Base-by-base conservation (phyloP, 345 rosid genomes). In the Citrus reticulata region DNA sequence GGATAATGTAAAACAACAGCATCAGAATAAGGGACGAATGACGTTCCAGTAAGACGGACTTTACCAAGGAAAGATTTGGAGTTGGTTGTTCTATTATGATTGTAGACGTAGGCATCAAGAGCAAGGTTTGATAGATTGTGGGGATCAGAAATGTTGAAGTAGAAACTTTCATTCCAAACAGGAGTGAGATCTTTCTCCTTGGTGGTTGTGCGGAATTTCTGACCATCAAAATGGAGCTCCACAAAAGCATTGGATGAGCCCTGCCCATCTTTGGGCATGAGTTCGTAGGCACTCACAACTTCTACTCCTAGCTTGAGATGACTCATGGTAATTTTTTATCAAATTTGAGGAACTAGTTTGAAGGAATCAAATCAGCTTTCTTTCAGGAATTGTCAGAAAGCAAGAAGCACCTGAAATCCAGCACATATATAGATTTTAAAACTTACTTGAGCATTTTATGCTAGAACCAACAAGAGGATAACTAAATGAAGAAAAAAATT, bases 301-400 rank as follows among this genome's bases (percentile, higher is more conserved):
- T 93, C 97, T 71, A 95, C 97, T 49, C 95, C 95, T 49, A 95
- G 92, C 92, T 88, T 93, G 40, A 90, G 89, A 88, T 82, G 81
- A 85, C 82, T 87, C 99, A 95, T 95, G 24, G 66, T 17, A 4
- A 55, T 65, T 34, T 75, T 5, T 5, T 29, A 25, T 68, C 65
- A 29, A 66, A 40, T 40, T 40, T 40, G 46, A 40, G 46, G 46
- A 40, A 9, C 46, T 40, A 40, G 46, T 40, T 40, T 40, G 46
- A 40, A 40, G 42, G 22, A 78, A 71, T 34, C 49, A 34, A 39
- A 55, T 17, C 22, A 58, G 70, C 72, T 72, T 72, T 35, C 77
- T 72, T 64, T 63, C 77, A 60, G 46, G 61, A 63, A 68, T 71
- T 29, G 58, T 58, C 63, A 61, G 60, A 74, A 74, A 72, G 4